These are phyloP conservation scores for Coniosporium apollinis DNA, from an alignment of 495 filamentous ascomycete genomes.

Conservation along the genomic window DNA sequence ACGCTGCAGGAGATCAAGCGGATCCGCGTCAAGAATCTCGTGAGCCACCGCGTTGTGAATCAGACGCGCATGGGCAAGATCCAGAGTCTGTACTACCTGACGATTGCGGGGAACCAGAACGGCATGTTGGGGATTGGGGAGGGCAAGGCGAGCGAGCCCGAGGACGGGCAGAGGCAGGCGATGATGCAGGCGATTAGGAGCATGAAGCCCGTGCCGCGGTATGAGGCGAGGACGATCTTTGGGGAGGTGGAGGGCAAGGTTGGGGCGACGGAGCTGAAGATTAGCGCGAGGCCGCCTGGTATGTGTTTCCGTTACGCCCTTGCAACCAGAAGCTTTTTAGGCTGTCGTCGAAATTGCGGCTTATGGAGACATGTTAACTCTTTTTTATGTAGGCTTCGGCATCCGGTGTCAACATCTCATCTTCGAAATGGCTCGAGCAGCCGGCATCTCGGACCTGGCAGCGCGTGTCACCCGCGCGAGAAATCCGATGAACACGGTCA, in stretches of 20 bases:
- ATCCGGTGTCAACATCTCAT: conserved; percentile 78
- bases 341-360: too few relatives aligned
- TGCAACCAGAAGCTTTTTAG: too few relatives aligned
- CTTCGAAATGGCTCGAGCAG: conserved; percentile 74
- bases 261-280: conserved; percentile 49
- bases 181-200: conserved; percentile 62
- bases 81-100: conserved; percentile 45
- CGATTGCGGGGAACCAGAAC: conserved; percentile 67
- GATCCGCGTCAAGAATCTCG: conserved; percentile 46
- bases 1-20: conserved; percentile 34
- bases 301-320: conserved; percentile 19
- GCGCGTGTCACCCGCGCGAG: conserved; percentile 60
- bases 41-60: conserved; percentile 60
- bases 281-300: conserved; percentile 80
- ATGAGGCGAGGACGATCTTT: conserved; percentile 82
- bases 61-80: conserved; percentile 96
- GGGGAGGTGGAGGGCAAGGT: conserved; percentile 74
- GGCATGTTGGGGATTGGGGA: conserved; percentile 79
- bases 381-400: conserved; percentile 90
- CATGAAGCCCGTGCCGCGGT: conserved; percentile 72
- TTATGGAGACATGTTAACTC: too few relatives aligned
- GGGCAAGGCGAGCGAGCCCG: conserved; percentile 62
- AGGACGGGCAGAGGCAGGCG: conserved; percentile 48
- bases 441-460: conserved; percentile 71
- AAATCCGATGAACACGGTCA: conserved; percentile 94